These are phyloP conservation scores for Botrytis galanthina DNA, from an alignment of 2,329 filamentous ascomycete genomes.

Conservation along the genomic window DNA sequence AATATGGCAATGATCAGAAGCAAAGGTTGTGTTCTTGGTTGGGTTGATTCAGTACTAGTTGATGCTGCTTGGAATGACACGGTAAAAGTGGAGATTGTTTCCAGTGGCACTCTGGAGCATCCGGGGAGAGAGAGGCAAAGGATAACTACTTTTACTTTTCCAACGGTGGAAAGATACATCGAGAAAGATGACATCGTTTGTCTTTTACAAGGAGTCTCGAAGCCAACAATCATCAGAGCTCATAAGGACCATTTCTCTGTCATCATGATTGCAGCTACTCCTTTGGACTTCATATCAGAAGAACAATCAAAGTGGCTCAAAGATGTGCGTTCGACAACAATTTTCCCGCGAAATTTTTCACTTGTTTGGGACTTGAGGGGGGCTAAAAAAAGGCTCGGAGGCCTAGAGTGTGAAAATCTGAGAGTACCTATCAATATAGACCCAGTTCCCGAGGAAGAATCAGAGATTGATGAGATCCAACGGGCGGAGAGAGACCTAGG, in stretches of 20 bases:
- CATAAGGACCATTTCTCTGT: neutral
- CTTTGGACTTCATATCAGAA: neutral
- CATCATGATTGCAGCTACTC: neutral
- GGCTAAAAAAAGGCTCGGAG: neutral
- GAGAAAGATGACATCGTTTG: neutral
- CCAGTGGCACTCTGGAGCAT: neutral
- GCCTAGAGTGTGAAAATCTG: too few relatives aligned
- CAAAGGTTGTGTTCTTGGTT: neutral
- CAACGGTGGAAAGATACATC: neutral
- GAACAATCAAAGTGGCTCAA: accelerated
- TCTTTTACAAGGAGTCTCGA: neutral
- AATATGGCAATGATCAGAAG: neutral
- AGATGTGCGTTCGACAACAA: neutral
- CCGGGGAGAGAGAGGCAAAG: accelerated
- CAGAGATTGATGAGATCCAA: accelerated
- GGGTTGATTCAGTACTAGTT: accelerated
- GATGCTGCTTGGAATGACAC: neutral
- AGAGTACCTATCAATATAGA: neutral
- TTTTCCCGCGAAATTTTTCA: accelerated
- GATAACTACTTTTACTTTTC: neutral
- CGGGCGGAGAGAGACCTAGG: too few relatives aligned
- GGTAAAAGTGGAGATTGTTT: neutral
- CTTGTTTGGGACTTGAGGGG: neutral
- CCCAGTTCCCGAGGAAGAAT: too few relatives aligned
- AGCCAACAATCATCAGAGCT: neutral